Evolutionary conservation across 148 eudicot genomes (phyloP), one percentile per base, ranked within the genome.

Genomic region (Amaranthus cruentus): DNA sequence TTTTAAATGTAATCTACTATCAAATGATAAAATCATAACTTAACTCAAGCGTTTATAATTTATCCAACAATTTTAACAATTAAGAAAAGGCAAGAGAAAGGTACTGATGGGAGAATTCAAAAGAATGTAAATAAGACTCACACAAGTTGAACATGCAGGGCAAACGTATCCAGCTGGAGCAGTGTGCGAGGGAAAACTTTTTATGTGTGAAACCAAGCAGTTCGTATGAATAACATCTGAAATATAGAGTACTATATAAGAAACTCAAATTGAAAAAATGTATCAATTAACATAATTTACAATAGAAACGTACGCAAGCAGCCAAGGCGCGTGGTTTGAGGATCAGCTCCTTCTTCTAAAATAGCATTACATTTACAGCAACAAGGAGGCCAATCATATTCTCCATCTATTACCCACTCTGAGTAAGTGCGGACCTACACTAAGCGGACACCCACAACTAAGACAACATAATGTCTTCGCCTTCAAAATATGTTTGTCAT

Each of bases 371-470:
- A 96, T 46, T 79, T 82, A 83, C 96, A 89, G 84, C 99, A 96
- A 77, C 79, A 81, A 79, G 97, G 89, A 65, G 99, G 99, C 97
- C 97, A 96, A 74, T 90, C 99, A 82, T 90, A 96, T 69, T 96
- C 99, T 57, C 92, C 99, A 84, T 96, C 99, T 72, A 96, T 90
- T 75, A 96, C 96, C 99, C 99, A 96, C 81, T 96, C 99, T 7
- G 99, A 90, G 81, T 96, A 96, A 43, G 96, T 84, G 6, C 87
- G 94, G 44, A 96, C 87, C 99, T 95, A 65, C 72, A 67, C 42
- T 56, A 72, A 14, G 15, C 7, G 52, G 12, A 69, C 71, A 55
- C 47, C 10, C 63, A 63, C 15, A 56, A 47, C 65, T 38, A 21
- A 10, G 54, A 42, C 6, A 69, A 69, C 66, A 60, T 53, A 18